phyloP scores from a whole-genome alignment of 78 protist species.

The Dictyostelium intermedium region DNA sequence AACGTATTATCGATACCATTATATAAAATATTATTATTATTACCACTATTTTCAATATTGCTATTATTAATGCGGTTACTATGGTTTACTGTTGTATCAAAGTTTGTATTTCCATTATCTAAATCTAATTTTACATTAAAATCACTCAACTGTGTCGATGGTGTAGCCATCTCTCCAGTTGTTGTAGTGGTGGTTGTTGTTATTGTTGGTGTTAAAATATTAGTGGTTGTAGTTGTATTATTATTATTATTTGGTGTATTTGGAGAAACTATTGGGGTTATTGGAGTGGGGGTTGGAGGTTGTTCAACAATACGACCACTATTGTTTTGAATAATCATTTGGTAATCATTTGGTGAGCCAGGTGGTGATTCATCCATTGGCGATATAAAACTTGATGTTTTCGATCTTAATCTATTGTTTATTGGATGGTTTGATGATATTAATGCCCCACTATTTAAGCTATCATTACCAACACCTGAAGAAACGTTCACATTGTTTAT shows the following conservation, averaged over 20 bases:
- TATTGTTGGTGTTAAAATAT: not conserved
- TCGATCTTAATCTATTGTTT: not conserved
- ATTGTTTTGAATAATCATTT: not conserved
- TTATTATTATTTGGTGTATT: not conserved
- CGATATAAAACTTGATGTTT: not conserved
- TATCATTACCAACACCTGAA: not conserved
- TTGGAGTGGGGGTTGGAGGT: not conserved
- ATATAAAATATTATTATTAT: not conserved
- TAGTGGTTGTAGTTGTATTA: not conserved
- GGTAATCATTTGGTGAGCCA: conserved; percentile 1
- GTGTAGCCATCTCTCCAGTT: not conserved
- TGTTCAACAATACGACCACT: not conserved
- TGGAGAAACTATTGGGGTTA: not conserved
- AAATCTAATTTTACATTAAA: not conserved
- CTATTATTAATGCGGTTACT: no score
- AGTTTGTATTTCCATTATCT: not conserved
- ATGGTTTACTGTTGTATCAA: not conserved
- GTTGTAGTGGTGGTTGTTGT: not conserved
- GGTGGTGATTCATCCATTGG: conserved; percentile 48
- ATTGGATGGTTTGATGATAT: not conserved
- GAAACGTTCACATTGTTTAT: not conserved
- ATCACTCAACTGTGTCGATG: not conserved
- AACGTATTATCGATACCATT: not conserved
- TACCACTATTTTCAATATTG: conserved; percentile 2
- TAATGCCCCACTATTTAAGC: not conserved